Evolutionary conservation across 805 yeast genomes (phyloP).

Genomic region (Tetrapisispora phaffii): DNA sequence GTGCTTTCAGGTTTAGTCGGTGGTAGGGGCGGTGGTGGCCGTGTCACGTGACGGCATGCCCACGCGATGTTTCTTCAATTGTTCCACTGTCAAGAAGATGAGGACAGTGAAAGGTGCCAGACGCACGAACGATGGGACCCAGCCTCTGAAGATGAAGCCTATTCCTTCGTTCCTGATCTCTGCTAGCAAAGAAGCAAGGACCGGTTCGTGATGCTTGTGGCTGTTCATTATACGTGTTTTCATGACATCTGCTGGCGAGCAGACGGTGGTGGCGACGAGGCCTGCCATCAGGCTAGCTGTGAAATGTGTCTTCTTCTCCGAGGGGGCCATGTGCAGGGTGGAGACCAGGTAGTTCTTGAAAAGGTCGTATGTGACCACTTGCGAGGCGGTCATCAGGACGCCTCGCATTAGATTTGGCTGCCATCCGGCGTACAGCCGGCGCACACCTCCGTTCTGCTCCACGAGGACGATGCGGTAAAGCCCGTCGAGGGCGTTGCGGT

Average conservation of each 20-base stretch:
- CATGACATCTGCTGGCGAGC: constrained; percentile 87
- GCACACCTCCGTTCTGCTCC: constrained; percentile 44
- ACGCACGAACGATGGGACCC: constrained; percentile 81
- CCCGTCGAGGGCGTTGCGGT: constrained; percentile 73
- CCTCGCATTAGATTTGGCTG: constrained; percentile 74
- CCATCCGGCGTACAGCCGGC: constrained; percentile 60
- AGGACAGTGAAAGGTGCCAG: constrained; percentile 75
- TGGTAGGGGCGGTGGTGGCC: not conserved
- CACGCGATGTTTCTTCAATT: constrained; percentile 43
- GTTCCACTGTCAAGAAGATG: constrained; percentile 59
- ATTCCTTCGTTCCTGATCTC: constrained; percentile 65
- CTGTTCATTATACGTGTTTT: constrained; percentile 82
- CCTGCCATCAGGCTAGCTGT: constrained; percentile 74
- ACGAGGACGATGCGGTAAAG: constrained; percentile 40
- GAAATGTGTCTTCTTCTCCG: constrained; percentile 63
- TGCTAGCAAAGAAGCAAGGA: constrained; percentile 38
- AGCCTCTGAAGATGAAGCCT: constrained; percentile 78
- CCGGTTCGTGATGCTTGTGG: constrained; percentile 31
- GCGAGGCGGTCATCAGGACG: constrained; percentile 81
- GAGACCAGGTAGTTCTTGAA: constrained; percentile 54
- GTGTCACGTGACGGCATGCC: constrained; percentile 33
- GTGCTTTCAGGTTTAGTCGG: not conserved
- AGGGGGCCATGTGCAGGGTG: constrained; percentile 41
- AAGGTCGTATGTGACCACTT: constrained; percentile 78
- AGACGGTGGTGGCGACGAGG: constrained; percentile 79